Percentiles rank a stretch among this genome's conserved stretches.
Evolutionary conservation across 2,329 filamentous ascomycete genomes (phyloP).

Genomic region (Penicillium sp.): DNA sequence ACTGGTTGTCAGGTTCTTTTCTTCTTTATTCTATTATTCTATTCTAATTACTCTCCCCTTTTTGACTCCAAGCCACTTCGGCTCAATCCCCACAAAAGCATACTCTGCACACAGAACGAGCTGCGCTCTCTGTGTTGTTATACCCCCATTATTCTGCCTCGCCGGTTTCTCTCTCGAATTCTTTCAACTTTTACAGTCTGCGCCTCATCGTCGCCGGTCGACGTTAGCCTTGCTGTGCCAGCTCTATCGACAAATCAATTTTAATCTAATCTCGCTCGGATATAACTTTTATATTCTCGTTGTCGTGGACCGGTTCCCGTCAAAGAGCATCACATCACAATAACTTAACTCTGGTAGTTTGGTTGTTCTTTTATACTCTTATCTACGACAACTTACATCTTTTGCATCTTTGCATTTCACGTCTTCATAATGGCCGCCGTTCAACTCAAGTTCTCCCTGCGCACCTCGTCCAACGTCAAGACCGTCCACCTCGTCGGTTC

Average conservation of each 20-base stretch:
- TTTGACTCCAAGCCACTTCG: conserved; percentile 10
- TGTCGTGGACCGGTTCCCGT: conserved; percentile 40
- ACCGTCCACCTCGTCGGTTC: conserved; percentile 96
- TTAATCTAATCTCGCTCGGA: conserved; percentile 35
- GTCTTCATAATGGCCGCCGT: conserved; percentile 73
- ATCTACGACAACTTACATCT: conserved; percentile 27
- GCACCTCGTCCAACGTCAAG: conserved; percentile 95
- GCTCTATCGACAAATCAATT: conserved; percentile 30
- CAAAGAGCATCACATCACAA: conserved; percentile 20
- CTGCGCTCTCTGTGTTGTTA: conserved; percentile 40
- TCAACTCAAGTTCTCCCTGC: conserved; percentile 93
- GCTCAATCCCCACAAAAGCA: conserved; percentile 32
- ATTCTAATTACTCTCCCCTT: conserved; percentile 34
- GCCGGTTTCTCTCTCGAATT: conserved; percentile 31
- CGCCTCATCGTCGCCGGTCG: conserved; percentile 38
- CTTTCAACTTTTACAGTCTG: conserved; percentile 21
- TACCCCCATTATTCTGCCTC: conserved; percentile 31
- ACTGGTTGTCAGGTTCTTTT: conserved; percentile 52
- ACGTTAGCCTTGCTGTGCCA: conserved; percentile 34
- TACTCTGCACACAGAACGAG: conserved; percentile 42
- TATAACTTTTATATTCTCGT: conserved; percentile 26
- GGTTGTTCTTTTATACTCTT: conserved; percentile 19
- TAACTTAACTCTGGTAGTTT: conserved; percentile 35
- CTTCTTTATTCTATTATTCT: conserved; percentile 29
- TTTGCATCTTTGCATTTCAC: conserved; percentile 12